phyloP scores from a whole-genome alignment of 306 rosid genomes.

The cucumber (Cucumis sativus) region Cucumber_9930_V3 NC_026655.2:1101001-1101500 shows the following conservation, averaged over 20 bases:
- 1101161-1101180: not conserved
- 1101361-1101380: not conserved
- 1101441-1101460: not conserved
- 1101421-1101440: not conserved
- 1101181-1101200: not conserved
- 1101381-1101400: not conserved
- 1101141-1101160: not conserved
- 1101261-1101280: not conserved
- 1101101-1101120: not conserved
- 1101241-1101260: not conserved
- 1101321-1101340: constrained; percentile 33
- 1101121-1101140: constrained; percentile 6
- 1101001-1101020: not conserved
- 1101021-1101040: not conserved
- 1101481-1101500: not conserved
- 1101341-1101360: constrained; percentile 15
- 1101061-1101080: constrained; percentile 3
- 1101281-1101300: not conserved
- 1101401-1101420: not conserved
- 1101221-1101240: not conserved
- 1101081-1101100: not conserved
- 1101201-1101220: not conserved
- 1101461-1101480: not conserved
- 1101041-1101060: not conserved
- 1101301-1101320: constrained; percentile 32